A percentile compares a stretch with the other conserved stretches of the same genome.
Evolutionary conservation across 1,284 basidiomycete genomes (phyloP).

Genomic region (Golubevia sp.): DNA sequence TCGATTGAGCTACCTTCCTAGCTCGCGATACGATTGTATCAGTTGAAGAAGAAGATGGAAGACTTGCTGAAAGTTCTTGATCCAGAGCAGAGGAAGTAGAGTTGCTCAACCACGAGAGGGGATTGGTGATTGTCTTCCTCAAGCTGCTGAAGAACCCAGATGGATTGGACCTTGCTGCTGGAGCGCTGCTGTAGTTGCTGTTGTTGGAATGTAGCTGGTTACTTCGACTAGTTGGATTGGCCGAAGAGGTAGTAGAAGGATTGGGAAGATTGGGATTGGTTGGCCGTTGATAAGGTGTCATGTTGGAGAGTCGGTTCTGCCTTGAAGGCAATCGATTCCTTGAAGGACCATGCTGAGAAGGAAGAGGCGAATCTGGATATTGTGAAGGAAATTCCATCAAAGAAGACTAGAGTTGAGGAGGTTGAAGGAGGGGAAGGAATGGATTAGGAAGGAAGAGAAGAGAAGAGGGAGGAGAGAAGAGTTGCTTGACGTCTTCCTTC

Average conservation of each 20-base stretch:
- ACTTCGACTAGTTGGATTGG: too few relatives aligned
- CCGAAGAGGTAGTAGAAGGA: too few relatives aligned
- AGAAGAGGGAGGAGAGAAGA: not conserved
- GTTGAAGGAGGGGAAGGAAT: not conserved
- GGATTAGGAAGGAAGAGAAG: not conserved
- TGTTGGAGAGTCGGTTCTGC: conserved; percentile 22
- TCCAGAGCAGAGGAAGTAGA: conserved; percentile 14
- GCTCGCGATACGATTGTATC: conserved; percentile 27
- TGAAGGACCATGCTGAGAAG: conserved; percentile 23
- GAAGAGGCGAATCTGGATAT: conserved; percentile 31
- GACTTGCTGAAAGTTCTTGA: conserved; percentile 17
- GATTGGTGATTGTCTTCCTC: conserved; percentile 31
- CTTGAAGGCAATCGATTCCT: conserved; percentile 23
- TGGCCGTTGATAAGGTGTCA: conserved; percentile 30
- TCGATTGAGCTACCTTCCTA: not conserved
- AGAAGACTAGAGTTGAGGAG: not conserved
- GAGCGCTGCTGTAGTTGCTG: not conserved
- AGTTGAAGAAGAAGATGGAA: conserved; percentile 28
- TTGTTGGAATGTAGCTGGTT: not conserved
- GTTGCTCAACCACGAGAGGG: conserved; percentile 30
- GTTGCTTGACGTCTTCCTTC: too few relatives aligned
- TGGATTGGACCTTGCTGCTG: too few relatives aligned
- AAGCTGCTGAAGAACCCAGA: conserved; percentile 26
- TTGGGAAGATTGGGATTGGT: conserved; percentile 5
- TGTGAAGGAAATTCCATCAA: conserved; percentile 34